Evolutionary conservation across 2,329 filamentous ascomycete species (phyloP).

Genomic region (Colletotrichum viniferum): DNA sequence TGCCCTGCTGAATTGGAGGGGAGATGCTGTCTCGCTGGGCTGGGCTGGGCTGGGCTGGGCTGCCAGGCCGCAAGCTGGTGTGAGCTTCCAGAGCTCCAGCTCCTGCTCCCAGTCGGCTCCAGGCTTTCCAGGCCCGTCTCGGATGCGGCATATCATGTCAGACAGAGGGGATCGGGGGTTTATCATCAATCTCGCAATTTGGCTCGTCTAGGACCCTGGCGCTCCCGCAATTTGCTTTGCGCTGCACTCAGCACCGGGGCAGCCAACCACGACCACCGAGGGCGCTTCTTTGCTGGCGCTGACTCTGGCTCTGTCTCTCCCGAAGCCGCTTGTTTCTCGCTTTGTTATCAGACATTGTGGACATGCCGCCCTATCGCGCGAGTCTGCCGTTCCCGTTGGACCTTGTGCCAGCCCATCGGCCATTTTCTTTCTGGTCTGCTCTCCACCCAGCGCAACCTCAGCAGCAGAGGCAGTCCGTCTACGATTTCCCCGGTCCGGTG

Average conservation of each 20-base stretch:
- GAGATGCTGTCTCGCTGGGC: not conserved
- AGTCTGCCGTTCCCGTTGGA: not conserved
- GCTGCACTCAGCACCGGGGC: not conserved
- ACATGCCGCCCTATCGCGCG: not conserved
- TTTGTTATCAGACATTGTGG: not conserved
- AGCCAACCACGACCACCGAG: not conserved
- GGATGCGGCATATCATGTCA: constrained; percentile 4
- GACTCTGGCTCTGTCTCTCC: not conserved
- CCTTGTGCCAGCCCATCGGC: not conserved
- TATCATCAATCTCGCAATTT: constrained; percentile 7
- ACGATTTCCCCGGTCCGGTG: not conserved
- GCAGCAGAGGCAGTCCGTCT: not conserved
- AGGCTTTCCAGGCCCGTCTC: not conserved
- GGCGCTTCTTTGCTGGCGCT: not conserved
- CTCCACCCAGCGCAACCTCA: not conserved
- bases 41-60: not conserved
- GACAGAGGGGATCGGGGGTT: constrained; percentile 1
- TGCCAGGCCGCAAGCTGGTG: constrained; percentile 1
- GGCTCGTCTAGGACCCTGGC: not conserved
- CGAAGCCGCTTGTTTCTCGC: not conserved
- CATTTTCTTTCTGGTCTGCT: not conserved
- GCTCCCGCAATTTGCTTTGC: constrained; percentile 6
- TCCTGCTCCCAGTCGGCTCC: not conserved
- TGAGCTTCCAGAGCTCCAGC: constrained; percentile 5
- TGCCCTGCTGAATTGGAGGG: not conserved